phyloP scores from a whole-genome alignment of 768 basidiomycete genomes.

The Tephrocybe rancida region DNA sequence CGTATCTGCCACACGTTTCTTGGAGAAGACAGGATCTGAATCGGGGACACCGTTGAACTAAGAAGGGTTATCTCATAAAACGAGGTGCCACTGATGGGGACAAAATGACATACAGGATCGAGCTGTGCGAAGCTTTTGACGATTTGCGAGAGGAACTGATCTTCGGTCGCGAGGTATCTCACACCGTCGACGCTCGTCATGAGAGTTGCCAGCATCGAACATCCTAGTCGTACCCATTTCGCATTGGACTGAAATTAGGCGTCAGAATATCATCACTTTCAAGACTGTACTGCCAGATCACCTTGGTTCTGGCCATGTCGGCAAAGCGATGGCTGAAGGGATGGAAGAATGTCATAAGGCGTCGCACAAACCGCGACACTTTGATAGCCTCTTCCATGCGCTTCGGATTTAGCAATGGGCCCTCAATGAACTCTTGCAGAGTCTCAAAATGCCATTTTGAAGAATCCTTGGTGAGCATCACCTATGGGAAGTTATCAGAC shows the following conservation, averaged over 20 bases:
- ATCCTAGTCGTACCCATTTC: conserved; percentile 89
- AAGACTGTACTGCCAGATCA: conserved; percentile 7
- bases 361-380: conserved; percentile 85
- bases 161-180: conserved; percentile 79
- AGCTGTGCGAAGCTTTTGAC: conserved; percentile 88
- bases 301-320: conserved; percentile 74
- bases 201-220: conserved; percentile 79
- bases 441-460: conserved; percentile 93
- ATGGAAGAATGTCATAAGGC: conserved; percentile 92
- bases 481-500: conserved; percentile 42
- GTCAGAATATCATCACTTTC: neutral
- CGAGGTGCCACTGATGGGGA: neutral
- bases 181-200: conserved; percentile 83
- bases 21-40: conserved; percentile 84
- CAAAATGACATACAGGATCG: conserved; percentile 69
- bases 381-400: conserved; percentile 94
- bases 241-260: conserved; percentile 57
- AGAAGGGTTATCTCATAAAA: neutral
- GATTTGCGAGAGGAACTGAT: conserved; percentile 83
- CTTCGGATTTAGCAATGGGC: conserved; percentile 88
- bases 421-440: conserved; percentile 87
- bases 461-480: conserved; percentile 86
- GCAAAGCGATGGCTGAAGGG: conserved; percentile 90
- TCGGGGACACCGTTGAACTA: conserved; percentile 75
- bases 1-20: conserved; percentile 77